Percentiles rank a stretch among this genome's conserved stretches.
phyloP scores from a whole-genome alignment of 2,329 filamentous ascomycete species.

The Chrysosporium keratinophilum region DNA sequence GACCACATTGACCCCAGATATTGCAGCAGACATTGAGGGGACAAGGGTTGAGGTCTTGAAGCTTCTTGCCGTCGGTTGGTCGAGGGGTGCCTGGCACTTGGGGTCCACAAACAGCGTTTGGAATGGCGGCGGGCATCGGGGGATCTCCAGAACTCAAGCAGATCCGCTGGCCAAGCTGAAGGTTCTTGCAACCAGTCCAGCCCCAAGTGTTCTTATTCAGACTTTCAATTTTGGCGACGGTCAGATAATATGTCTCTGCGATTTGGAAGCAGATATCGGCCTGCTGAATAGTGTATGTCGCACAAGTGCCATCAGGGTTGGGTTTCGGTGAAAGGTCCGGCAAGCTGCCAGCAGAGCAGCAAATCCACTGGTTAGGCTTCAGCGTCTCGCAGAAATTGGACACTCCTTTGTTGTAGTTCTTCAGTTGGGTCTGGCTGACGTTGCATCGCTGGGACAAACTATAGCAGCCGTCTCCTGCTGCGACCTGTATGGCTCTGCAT shows the following conservation, averaged over 20 bases:
- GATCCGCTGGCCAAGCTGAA: slow-evolving; percentile 26
- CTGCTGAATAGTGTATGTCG: slow-evolving; percentile 25
- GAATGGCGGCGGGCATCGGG: slow-evolving; percentile 33
- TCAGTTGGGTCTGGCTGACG: not conserved
- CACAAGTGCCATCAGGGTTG: slow-evolving; percentile 30
- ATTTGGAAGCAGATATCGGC: slow-evolving; percentile 31
- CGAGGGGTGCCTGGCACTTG: slow-evolving; percentile 31
- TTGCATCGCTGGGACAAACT: not conserved
- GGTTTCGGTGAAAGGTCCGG: slow-evolving; percentile 31
- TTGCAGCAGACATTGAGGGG: slow-evolving; percentile 37
- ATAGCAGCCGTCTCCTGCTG: not conserved
- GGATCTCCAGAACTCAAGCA: slow-evolving; percentile 35
- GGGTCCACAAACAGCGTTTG: slow-evolving; percentile 39
- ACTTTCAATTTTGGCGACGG: slow-evolving; percentile 28
- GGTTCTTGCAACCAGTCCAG: slow-evolving; percentile 32
- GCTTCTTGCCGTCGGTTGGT: slow-evolving; percentile 25
- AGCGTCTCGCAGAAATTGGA: slow-evolving; percentile 25
- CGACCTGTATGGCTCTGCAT: not conserved
- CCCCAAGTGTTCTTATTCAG: slow-evolving; percentile 39
- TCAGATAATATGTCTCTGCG: slow-evolving; percentile 28
- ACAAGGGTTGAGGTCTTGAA: slow-evolving; percentile 39
- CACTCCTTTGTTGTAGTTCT: slow-evolving; percentile 30
- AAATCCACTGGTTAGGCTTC: slow-evolving; percentile 27
- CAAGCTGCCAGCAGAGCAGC: slow-evolving; percentile 29
- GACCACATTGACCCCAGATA: slow-evolving; percentile 40